Evolutionary conservation across 2,329 filamentous ascomycete genomes (phyloP).

Genomic region (Claviceps quebecensis): DNA sequence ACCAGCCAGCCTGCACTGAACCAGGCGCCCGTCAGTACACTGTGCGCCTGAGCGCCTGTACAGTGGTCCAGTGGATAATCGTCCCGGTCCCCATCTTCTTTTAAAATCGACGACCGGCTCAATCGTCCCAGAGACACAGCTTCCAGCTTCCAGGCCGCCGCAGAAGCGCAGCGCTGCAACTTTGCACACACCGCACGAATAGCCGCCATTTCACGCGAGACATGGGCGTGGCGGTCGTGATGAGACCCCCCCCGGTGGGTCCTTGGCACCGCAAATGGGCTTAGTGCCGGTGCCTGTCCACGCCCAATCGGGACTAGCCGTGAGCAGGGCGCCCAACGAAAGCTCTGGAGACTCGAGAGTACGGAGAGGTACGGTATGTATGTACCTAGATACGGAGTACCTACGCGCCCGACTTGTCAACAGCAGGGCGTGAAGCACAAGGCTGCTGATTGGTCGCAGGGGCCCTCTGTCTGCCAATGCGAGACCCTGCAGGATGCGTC

Average conservation of each 20-base stretch:
- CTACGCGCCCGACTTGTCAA: not conserved
- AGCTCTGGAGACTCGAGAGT: not conserved
- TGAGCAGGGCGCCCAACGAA: not conserved
- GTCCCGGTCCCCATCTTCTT: not conserved
- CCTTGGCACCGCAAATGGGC: slow-evolving; percentile 18
- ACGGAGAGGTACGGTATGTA: no score
- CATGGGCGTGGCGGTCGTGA: slow-evolving; percentile 7
- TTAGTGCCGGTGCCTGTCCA: slow-evolving; percentile 17
- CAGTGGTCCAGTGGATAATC: no score
- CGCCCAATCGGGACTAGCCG: slow-evolving; percentile 11
- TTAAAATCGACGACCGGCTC: slow-evolving; percentile 2
- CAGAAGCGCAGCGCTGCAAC: not conserved
- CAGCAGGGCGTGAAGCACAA: not conserved
- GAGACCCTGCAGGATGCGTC: slow-evolving; percentile 3
- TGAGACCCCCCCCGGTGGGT: slow-evolving; percentile 7
- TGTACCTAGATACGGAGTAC: no score
- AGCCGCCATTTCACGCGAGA: not conserved
- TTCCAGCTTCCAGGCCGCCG: not conserved
- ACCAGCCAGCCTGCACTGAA: no score
- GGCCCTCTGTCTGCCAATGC: slow-evolving; percentile 2
- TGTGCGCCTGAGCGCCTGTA: no score
- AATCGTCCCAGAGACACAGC: not conserved
- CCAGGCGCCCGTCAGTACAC: no score
- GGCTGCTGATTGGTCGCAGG: slow-evolving; percentile 2
- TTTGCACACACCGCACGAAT: not conserved